Base-by-base conservation (phyloP, 202 grass and related monocot genomes). In the Zoysia matrella region DNA sequence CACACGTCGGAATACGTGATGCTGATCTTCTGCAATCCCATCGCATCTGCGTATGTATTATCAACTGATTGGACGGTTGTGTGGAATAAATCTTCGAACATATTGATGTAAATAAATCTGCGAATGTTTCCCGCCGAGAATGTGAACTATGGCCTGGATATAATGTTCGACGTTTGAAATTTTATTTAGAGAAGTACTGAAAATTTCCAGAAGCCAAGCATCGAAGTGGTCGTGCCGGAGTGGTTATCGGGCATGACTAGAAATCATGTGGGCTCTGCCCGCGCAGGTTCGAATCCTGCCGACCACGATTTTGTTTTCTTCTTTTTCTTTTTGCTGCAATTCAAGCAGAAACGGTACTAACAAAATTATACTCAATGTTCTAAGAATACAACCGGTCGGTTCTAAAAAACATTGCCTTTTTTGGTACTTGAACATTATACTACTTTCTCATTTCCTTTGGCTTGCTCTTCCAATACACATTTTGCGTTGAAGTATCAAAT, bases 211-310 rank as follows among this genome's bases (percentile, higher is more conserved):
- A 36, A 36, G 30, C 30, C 1, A 36, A 4, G 53, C 53, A 56
- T 11, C 13, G 6, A 1, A 5, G 89, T 91, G 89, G 89, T 91
- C 89, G 89, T 91, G 89, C 85, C 85, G 85, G 85, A 91, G 89
- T 91, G 89, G 89, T 91, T 91, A 88, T 91, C 89, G 89, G 89
- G 89, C 89, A 88, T 91, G 89, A 91, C 89, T 91, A 88, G 85
- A 91, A 91, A 91, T 91, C 89, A 87, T 91, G 89, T 90, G 89
- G 84, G 89, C 89, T 91, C 1, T 91, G 89, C 89, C 84, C 84
- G 89, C 84, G 89, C 80, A 36, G 30, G 30, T 36, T 36, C 30
- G 30, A 36, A 36, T 36, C 30, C 30, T 36, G 30, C 30, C 30
- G 89, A 91, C 80, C 84, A 87, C 84, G 84, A 0, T 67, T 15